phyloP scores from a whole-genome alignment of 139 green algal species.

The Gonium pectorale region DNA sequence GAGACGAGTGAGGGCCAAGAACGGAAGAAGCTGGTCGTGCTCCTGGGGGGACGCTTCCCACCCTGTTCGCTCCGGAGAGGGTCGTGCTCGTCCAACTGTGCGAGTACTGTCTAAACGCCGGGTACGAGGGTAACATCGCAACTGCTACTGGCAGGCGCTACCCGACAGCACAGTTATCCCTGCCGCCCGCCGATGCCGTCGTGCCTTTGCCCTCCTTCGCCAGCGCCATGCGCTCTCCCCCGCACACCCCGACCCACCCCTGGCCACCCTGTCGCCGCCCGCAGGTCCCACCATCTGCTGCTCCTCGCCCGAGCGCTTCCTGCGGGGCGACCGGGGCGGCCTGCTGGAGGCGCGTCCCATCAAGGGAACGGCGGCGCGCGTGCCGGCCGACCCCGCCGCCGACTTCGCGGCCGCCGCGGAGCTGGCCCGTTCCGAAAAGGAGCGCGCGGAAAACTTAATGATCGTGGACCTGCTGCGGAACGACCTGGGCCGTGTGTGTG shows the following conservation, averaged over 20 bases:
- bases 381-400: conserved; percentile 49
- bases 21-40: too few relatives aligned
- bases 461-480: conserved; percentile 99
- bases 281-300: conserved; percentile 79
- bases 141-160: too few relatives aligned
- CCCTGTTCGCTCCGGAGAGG: too few relatives aligned
- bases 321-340: conserved; percentile 76
- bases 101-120: too few relatives aligned
- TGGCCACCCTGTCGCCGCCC: background rate
- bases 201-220: background rate
- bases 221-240: background rate
- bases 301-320: conserved; percentile 97
- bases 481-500: conserved; percentile 90
- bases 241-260: background rate
- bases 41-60: too few relatives aligned
- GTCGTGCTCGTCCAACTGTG: too few relatives aligned
- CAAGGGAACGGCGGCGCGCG: conserved; percentile 88
- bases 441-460: conserved; percentile 99
- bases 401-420: conserved; percentile 70
- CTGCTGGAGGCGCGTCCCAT: conserved; percentile 96
- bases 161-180: too few relatives aligned
- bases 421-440: conserved; percentile 86
- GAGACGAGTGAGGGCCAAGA: too few relatives aligned
- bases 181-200: too few relatives aligned
- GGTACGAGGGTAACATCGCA: too few relatives aligned